These are phyloP conservation scores for Setomelanomma holmii DNA, from an alignment of 2,329 filamentous ascomycete species.

Conservation along the genomic window DNA sequence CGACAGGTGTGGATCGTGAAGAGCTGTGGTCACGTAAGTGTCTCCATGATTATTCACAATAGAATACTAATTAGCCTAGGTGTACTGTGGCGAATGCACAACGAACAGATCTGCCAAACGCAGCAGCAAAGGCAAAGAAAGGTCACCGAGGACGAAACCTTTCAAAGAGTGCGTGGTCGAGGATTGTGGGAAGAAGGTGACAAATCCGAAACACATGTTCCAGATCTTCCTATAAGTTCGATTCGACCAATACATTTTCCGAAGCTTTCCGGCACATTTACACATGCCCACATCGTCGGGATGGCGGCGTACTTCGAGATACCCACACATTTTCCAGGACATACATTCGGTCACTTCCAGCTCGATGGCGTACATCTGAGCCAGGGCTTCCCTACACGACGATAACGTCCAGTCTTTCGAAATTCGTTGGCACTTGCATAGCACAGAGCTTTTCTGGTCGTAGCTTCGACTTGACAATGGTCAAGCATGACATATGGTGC, in stretches of 20 bases:
- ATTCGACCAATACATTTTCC: no score
- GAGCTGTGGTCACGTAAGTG: constrained; percentile 85
- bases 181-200: constrained; percentile 50
- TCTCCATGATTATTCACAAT: not conserved
- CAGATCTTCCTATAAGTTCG: constrained; percentile 49
- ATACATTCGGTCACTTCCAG: constrained; percentile 2
- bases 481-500: not conserved
- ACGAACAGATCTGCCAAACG: constrained; percentile 45
- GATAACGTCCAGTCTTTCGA: not conserved
- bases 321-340: constrained; percentile 14
- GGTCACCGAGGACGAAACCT: constrained; percentile 37
- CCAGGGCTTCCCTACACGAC: no score
- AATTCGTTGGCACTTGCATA: constrained; percentile 28
- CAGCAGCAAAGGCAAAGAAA: constrained; percentile 51
- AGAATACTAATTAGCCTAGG: constrained; percentile 42
- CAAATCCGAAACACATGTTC: constrained; percentile 45
- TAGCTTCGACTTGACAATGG: not conserved
- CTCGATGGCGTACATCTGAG: no score
- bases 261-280: no score
- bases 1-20: constrained; percentile 93
- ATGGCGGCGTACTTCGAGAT: not conserved
- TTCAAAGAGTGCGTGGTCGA: constrained; percentile 57
- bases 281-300: no score
- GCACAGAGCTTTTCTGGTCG: constrained; percentile 13
- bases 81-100: constrained; percentile 62